A percentile compares a stretch with the other conserved stretches of the same genome.
phyloP scores from a whole-genome alignment of 495 filamentous ascomycete species.

The Hyaloscypha bicolor region DNA sequence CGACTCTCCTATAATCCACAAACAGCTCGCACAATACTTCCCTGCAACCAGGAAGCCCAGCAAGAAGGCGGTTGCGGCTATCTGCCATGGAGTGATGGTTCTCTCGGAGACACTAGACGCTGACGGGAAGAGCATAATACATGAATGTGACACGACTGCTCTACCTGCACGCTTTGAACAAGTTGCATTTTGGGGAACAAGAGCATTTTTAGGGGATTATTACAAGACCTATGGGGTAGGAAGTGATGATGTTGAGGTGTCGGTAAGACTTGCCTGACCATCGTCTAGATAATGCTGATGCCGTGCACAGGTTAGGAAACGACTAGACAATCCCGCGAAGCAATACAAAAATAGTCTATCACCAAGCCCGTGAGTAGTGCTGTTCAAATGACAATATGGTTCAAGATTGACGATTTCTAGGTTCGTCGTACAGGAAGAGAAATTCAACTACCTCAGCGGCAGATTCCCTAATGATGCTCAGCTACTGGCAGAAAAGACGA shows the following conservation, averaged over 20 bases:
- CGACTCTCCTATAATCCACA: slow-evolving; percentile 51
- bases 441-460: slow-evolving; percentile 56
- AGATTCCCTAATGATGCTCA: slow-evolving; percentile 52
- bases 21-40: slow-evolving; percentile 49
- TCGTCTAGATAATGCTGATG: not conserved
- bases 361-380: slow-evolving; percentile 47
- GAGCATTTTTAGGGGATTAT: slow-evolving; percentile 54
- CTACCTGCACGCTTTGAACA: slow-evolving; percentile 54
- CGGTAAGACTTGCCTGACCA: slow-evolving; percentile 34
- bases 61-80: slow-evolving; percentile 47
- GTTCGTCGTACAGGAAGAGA: slow-evolving; percentile 52
- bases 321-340: slow-evolving; percentile 41
- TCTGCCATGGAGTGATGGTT: slow-evolving; percentile 59
- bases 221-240: slow-evolving; percentile 59
- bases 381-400: not conserved
- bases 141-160: slow-evolving; percentile 51
- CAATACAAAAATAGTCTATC: slow-evolving; percentile 53
- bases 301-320: slow-evolving; percentile 39
- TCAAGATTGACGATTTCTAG: slow-evolving; percentile 32
- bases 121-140: slow-evolving; percentile 48
- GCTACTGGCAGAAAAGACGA: slow-evolving; percentile 46
- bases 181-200: slow-evolving; percentile 49
- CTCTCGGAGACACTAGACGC: slow-evolving; percentile 42
- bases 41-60: slow-evolving; percentile 49
- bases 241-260: slow-evolving; percentile 50